phyloP scores from a whole-genome alignment of 2,329 filamentous ascomycete genomes.

The Knufia petricola region DNA sequence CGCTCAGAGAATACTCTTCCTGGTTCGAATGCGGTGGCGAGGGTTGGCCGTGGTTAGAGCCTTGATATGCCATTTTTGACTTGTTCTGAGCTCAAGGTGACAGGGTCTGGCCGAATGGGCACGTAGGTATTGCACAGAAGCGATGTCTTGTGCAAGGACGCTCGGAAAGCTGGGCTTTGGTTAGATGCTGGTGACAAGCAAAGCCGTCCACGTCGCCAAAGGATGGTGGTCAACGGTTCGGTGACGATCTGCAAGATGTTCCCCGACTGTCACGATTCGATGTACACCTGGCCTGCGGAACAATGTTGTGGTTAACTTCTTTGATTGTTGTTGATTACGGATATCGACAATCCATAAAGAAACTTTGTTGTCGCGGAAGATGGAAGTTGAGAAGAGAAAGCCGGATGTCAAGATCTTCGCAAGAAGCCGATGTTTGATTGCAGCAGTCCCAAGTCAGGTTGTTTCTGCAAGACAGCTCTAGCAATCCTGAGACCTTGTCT shows the following conservation, averaged over 20 bases:
- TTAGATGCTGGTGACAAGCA: background rate
- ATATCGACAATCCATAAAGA: slow-evolving; percentile 9
- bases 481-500: background rate
- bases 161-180: background rate
- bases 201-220: background rate
- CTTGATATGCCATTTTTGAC: slow-evolving; percentile 3
- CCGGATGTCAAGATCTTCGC: slow-evolving; percentile 16
- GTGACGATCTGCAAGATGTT: background rate
- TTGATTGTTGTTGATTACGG: slow-evolving; percentile 6
- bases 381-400: slow-evolving; percentile 10
- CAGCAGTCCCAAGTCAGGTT: background rate
- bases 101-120: background rate
- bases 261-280: slow-evolving; percentile 1
- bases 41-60: slow-evolving; percentile 7
- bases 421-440: slow-evolving; percentile 13
- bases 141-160: background rate
- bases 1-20: slow-evolving; percentile 13
- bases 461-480: background rate
- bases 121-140: background rate
- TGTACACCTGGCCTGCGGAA: slow-evolving; percentile 1
- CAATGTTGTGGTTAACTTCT: slow-evolving; percentile 6
- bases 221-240: background rate
- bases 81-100: background rate
- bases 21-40: slow-evolving; percentile 21
- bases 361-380: slow-evolving; percentile 12